Percentiles rank a stretch among this genome's conserved stretches.
These are phyloP conservation scores for Colletotrichum plurivorum DNA, from an alignment of 2,329 filamentous ascomycete species.

Conservation along the genomic window DNA sequence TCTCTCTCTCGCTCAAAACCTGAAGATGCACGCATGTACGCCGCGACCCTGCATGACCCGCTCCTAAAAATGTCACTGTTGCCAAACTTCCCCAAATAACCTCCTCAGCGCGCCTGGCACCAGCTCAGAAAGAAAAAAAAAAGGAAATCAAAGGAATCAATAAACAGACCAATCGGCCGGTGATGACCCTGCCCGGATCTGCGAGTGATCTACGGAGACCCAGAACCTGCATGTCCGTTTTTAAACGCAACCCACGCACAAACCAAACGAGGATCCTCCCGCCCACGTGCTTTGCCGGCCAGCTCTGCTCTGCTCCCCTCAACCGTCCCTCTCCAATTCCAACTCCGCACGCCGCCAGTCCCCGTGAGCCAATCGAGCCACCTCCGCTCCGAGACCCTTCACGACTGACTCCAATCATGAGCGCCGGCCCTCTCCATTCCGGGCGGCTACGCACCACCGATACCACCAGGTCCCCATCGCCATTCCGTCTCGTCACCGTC, in stretches of 20 bases:
- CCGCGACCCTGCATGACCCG: too few relatives aligned
- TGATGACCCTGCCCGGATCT: neutral
- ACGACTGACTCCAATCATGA: neutral
- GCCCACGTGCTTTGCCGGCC: neutral
- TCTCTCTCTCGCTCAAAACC: too few relatives aligned
- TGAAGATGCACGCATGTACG: too few relatives aligned
- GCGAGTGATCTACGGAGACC: constrained; percentile 10
- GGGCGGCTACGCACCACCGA: constrained; percentile 6
- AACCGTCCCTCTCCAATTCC: neutral
- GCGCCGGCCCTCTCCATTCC: neutral
- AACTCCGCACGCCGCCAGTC: neutral
- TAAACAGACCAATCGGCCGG: constrained; percentile 5
- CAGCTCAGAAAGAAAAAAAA: too few relatives aligned
- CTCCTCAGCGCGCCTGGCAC: too few relatives aligned
- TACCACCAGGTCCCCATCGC: neutral
- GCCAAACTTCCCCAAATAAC: too few relatives aligned
- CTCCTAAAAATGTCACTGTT: too few relatives aligned
- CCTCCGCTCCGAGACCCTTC: neutral
- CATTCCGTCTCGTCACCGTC: neutral
- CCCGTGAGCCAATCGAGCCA: constrained; percentile 4
- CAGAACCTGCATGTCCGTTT: neutral
- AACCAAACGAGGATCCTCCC: neutral
- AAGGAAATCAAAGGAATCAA: neutral
- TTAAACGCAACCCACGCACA: neutral
- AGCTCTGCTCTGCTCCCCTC: neutral